Conservation (phyloP, 345 rosid species). For the Citrus sp. region DNA sequence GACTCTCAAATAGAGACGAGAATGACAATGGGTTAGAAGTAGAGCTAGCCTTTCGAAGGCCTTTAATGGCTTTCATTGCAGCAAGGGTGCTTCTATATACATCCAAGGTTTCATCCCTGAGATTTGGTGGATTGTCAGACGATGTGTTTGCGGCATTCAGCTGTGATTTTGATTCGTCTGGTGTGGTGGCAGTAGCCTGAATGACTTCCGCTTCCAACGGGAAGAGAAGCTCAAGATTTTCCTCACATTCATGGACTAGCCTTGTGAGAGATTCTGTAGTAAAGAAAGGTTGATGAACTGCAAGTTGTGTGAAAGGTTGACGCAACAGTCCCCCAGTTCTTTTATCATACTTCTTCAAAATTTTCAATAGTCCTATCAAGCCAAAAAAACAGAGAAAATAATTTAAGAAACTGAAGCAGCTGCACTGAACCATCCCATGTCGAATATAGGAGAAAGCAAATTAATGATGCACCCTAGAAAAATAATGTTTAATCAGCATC, state of each 20-base stretch:
- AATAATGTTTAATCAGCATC: neutral
- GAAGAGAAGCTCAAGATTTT: slow-evolving; percentile 84
- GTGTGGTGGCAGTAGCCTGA: slow-evolving; percentile 37
- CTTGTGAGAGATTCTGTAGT: slow-evolving; percentile 77
- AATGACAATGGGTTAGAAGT: slow-evolving; percentile 72
- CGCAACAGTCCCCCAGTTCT: slow-evolving; percentile 79
- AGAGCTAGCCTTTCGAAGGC: slow-evolving; percentile 91
- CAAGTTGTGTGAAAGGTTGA: slow-evolving; percentile 76
- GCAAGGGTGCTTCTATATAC: slow-evolving; percentile 89
- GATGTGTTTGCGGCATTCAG: slow-evolving; percentile 26
- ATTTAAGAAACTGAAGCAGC: slow-evolving; percentile 12
- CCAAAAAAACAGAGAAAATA: neutral
- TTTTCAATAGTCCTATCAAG: slow-evolving; percentile 68
- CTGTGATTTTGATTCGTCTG: slow-evolving; percentile 18
- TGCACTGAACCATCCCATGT: neutral
- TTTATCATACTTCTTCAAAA: slow-evolving; percentile 86
- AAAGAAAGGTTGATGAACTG: slow-evolving; percentile 81
- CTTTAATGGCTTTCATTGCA: slow-evolving; percentile 84
- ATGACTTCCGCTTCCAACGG: slow-evolving; percentile 85
- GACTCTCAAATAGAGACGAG: slow-evolving; percentile 53
- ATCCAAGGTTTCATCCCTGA: slow-evolving; percentile 61
- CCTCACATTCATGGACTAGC: slow-evolving; percentile 85
- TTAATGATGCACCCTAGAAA: neutral
- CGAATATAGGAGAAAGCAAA: neutral
- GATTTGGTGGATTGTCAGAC: slow-evolving; percentile 40